phyloP scores from a whole-genome alignment of 768 basidiomycete species.

The Stropharia rugosoannulata region DNA sequence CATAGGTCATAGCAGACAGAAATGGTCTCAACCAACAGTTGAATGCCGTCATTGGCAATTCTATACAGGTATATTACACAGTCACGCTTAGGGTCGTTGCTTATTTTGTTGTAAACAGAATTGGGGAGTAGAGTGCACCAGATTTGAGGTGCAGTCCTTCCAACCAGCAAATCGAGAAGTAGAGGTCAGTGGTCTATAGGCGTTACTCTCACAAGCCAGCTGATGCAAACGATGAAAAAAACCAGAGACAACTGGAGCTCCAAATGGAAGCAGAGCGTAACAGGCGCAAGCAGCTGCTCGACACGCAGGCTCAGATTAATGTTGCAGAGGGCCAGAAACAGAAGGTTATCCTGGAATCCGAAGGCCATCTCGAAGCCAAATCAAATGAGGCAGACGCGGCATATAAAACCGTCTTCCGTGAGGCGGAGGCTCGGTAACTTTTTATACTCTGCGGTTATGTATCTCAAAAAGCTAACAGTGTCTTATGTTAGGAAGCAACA shows the following conservation, averaged over 20 bases:
- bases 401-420: constrained; percentile 49
- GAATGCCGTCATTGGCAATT: constrained; percentile 47
- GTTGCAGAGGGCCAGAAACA: constrained; percentile 60
- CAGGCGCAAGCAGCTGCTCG: constrained; percentile 53
- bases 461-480: background rate
- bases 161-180: constrained; percentile 61
- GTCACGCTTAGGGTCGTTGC: background rate
- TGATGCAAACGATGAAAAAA: background rate
- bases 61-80: constrained; percentile 36
- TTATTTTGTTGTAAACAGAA: constrained; percentile 24
- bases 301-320: constrained; percentile 58
- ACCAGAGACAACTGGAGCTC: constrained; percentile 55
- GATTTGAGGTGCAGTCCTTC: constrained; percentile 61
- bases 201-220: background rate
- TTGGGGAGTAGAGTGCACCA: constrained; percentile 59
- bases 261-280: constrained; percentile 62
- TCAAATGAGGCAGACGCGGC: constrained; percentile 55
- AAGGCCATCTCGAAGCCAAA: constrained; percentile 51
- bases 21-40: constrained; percentile 50
- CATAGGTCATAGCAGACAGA: constrained; percentile 51
- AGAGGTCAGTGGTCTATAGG: constrained; percentile 34
- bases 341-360: constrained; percentile 52
- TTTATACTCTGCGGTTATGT: background rate
- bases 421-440: constrained; percentile 46
- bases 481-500: constrained; percentile 33